Evolutionary conservation across 1,284 basidiomycete genomes (phyloP), one percentile per base, ranked within the genome.

Genomic region (Malassezia sp.): DNA sequence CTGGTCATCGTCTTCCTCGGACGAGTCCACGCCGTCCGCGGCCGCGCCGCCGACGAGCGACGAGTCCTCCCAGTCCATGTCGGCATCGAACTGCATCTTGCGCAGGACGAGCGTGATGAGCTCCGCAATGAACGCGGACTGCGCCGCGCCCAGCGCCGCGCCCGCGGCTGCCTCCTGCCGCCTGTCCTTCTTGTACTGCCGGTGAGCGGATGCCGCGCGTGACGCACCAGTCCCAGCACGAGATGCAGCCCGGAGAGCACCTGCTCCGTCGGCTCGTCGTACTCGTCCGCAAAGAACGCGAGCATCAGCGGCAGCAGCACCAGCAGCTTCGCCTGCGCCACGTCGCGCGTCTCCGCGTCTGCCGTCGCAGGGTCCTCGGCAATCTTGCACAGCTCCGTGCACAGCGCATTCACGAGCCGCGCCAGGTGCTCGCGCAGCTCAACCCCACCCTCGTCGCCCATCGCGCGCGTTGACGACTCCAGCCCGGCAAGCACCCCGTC

Each of bases 361-460:
- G 79, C 71, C 53, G 75, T 75, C 47, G 39, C 36, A 36, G 49
- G 15, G 56, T 96, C 86, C 23, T 79, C 78, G 33, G 78, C 73
- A 45, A 97, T 76, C 70, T 87, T 89, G 63, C 81, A 76, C 43
- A 93, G 72, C 71, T 97, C 91, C 21, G 83, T 74, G 12, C 89
- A 89, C 45, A 87, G 76, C 2, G 79, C 79, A 60, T 90, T 88
- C 35, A 93, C 73, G 32, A 96, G 73, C 57, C 82, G 83, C 7
- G 87, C 91, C 1, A 97, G 74, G 17, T 84, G 81, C 67, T 91
- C 89, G 35, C 90, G 76, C 72, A 93, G 95, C 6, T 81, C 81
- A n/a, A 76, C 79, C 31, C 81, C 78, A 1, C 75, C 74, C 22
- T 79, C 81, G 18, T 76, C 74, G 67, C 83, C 81, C 59, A 82